A percentile compares a stretch with the other conserved stretches of the same genome.
These are phyloP conservation scores for Venturia oleaginea DNA, from an alignment of 2,329 filamentous ascomycete species.

Conservation along the genomic window DNA sequence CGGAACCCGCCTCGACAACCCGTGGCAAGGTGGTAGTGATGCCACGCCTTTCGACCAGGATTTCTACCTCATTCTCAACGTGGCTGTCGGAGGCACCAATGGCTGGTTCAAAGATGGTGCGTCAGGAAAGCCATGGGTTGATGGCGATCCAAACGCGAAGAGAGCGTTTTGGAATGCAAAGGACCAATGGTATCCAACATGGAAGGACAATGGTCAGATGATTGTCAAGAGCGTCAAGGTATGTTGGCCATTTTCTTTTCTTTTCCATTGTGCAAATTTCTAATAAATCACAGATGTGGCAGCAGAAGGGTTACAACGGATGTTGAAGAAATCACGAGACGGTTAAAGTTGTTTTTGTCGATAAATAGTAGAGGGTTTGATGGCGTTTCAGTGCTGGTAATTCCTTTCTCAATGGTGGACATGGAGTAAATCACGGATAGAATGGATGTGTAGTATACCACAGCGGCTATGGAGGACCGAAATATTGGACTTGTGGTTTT, in stretches of 20 bases:
- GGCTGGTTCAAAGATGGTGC: constrained; percentile 74
- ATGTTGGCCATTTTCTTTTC: constrained; percentile 46
- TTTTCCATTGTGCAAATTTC: neutral
- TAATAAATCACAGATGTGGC: constrained; percentile 30
- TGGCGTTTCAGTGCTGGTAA: neutral
- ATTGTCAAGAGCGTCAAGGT: constrained; percentile 62
- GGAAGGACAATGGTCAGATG: constrained; percentile 55
- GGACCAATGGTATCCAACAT: constrained; percentile 59
- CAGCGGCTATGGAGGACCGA: neutral
- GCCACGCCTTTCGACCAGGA: constrained; percentile 66
- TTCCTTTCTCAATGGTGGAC: neutral
- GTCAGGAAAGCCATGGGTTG: constrained; percentile 70
- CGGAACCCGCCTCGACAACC: constrained; percentile 54
- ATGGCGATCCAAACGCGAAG: constrained; percentile 55
- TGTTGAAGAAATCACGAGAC: constrained; percentile 23
- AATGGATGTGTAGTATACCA: neutral
- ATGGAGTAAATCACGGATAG: neutral
- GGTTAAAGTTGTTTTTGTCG: neutral
- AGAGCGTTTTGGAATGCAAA: constrained; percentile 69
- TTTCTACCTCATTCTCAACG: constrained; percentile 68
- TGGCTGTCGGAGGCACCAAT: constrained; percentile 69
- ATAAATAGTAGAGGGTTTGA: neutral
- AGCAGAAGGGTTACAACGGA: constrained; percentile 40
- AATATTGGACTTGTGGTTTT: too few relatives aligned
- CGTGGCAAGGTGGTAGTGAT: constrained; percentile 54